A percentile compares a stretch with the other conserved stretches of the same genome.
These are phyloP conservation scores for Aspergillus phoenicis DNA, from an alignment of 2,329 filamentous ascomycete genomes.

Conservation along the genomic window DNA sequence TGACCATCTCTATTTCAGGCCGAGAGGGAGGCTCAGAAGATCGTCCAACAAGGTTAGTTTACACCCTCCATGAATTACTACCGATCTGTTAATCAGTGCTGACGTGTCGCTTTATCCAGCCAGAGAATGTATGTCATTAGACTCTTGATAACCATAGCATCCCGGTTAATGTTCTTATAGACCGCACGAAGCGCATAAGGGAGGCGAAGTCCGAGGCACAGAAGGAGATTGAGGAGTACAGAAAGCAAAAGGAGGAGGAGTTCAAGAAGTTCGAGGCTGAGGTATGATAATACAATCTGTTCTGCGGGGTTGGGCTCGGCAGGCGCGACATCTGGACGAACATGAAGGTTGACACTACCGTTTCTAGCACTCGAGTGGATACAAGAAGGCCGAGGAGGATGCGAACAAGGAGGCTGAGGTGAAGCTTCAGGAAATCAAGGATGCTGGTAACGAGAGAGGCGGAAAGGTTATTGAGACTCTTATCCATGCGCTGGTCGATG, in stretches of 20 bases:
- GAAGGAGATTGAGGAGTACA: conserved; percentile 95
- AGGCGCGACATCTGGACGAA: background rate
- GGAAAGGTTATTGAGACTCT: conserved; percentile 80
- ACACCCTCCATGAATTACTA: background rate
- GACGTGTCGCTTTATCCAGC: conserved; percentile 55
- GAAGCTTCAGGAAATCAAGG: conserved; percentile 80
- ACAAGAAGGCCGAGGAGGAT: conserved; percentile 77
- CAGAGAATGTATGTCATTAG: conserved; percentile 73
- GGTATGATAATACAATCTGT: conserved; percentile 48
- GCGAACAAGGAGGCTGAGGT: conserved; percentile 78
- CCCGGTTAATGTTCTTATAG: conserved; percentile 46
- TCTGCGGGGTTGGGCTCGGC: background rate
- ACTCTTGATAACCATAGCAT: background rate
- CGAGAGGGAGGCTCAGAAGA: conserved; percentile 98
- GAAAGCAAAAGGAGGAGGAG: conserved; percentile 84
- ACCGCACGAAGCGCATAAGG: conserved; percentile 95
- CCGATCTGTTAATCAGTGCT: conserved; percentile 16
- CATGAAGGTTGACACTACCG: conserved; percentile 1
- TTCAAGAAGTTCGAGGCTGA: conserved; percentile 92
- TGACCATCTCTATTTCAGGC: conserved; percentile 59
- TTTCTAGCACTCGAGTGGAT: conserved; percentile 77
- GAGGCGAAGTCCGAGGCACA: conserved; percentile 95
- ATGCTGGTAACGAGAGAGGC: conserved; percentile 76
- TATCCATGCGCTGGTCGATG: conserved; percentile 80
- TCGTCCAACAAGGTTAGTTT: conserved; percentile 85